These are phyloP conservation scores for Fraxinus sp. DNA, from an alignment of 305 asterid genomes.

Conservation along the genomic window DNA sequence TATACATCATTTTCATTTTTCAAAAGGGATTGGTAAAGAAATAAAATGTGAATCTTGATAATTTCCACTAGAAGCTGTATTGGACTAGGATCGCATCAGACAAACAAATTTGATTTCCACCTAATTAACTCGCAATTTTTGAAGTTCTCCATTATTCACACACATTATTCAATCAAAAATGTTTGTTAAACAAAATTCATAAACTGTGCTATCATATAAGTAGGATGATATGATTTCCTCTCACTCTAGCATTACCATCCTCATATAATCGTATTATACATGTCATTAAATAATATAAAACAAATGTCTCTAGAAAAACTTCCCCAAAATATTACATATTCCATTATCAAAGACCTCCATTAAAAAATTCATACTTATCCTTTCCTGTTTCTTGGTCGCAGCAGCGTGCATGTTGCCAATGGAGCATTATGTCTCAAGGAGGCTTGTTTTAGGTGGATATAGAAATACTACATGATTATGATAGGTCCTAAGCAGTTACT, in stretches of 20 bases:
- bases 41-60: not conserved
- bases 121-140: not conserved
- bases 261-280: not conserved
- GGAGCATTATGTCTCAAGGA: not conserved
- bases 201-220: no score
- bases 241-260: not conserved
- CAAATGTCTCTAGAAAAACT: not conserved
- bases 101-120: not conserved
- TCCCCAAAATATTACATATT: not conserved
- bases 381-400: not conserved
- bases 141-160: not conserved
- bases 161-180: not conserved
- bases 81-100: not conserved
- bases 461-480: not conserved
- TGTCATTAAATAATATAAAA: not conserved
- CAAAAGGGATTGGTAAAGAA: not conserved
- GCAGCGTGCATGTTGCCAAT: not conserved
- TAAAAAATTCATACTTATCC: not conserved
- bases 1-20: not conserved
- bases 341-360: not conserved
- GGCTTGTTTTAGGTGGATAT: not conserved
- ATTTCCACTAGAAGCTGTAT: not conserved
- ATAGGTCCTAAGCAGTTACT: not conserved
- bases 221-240: not conserved
- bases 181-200: not conserved